A percentile compares a stretch with the other conserved stretches of the same genome.
Conservation (phyloP, 306 rosid species). For the Psophocarpus tetragonolobus region DNA sequence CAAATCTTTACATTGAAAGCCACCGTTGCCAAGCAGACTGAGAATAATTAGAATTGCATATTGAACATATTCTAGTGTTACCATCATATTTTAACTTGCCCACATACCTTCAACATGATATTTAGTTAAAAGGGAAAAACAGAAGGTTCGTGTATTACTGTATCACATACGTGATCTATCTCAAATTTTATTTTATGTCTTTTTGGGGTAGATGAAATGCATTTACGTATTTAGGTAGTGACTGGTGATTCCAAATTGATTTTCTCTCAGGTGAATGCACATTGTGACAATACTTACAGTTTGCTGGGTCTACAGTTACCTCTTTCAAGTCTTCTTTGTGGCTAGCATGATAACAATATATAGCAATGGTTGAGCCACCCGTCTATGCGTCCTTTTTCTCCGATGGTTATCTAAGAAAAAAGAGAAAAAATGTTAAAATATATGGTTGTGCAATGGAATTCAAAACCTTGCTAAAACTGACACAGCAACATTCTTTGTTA, state of each 20-base stretch:
- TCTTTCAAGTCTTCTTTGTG: neutral
- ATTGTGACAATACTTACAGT: neutral
- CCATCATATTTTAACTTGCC: neutral
- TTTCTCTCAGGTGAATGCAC: neutral
- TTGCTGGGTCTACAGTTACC: neutral
- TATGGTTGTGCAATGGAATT: neutral
- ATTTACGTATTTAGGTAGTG: neutral
- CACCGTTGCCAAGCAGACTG: neutral
- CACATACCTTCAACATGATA: neutral
- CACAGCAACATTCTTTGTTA: neutral
- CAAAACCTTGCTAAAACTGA: neutral
- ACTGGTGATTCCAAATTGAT: neutral
- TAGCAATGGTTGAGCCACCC: neutral
- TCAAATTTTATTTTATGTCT: too few species aligned
- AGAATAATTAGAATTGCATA: neutral
- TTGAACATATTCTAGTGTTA: neutral
- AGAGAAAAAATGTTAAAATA: neutral
- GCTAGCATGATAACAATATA: neutral
- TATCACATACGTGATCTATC: neutral
- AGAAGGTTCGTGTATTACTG: neutral
- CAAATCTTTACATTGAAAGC: constrained; percentile 19
- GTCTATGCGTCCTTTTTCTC: neutral
- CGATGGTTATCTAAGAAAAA: neutral
- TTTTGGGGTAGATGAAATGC: neutral
- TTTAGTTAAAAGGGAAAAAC: neutral